phyloP scores from a whole-genome alignment of 2,329 filamentous ascomycete species.

The Ceratocystis huliohia region DNA sequence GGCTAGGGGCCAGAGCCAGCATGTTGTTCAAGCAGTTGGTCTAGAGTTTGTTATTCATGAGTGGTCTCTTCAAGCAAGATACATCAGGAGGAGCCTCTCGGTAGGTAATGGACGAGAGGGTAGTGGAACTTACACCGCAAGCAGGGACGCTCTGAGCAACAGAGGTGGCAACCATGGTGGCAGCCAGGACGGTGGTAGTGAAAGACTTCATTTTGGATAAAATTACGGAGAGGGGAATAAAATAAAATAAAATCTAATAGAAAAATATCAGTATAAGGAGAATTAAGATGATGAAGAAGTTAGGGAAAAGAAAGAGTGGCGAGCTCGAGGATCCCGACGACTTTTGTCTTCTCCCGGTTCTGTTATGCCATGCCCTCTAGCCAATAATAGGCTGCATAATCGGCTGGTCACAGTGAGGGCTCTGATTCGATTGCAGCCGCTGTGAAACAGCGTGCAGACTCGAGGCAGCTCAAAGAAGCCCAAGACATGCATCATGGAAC shows the following conservation, averaged over 20 bases:
- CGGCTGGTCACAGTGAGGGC: background rate
- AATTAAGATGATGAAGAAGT: background rate
- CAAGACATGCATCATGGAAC: background rate
- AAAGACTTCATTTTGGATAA: constrained; percentile 40
- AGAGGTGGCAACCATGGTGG: constrained; percentile 29
- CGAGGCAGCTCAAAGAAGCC: background rate
- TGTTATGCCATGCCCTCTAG: background rate
- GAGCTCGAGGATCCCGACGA: background rate
- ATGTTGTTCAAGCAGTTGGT: constrained; percentile 40
- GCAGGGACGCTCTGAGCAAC: constrained; percentile 32
- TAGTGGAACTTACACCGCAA: constrained; percentile 39
- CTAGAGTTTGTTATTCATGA: constrained; percentile 27
- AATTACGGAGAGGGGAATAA: constrained; percentile 11
- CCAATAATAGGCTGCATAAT: background rate
- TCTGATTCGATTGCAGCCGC: background rate
- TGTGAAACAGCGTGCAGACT: background rate
- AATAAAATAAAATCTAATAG: background rate
- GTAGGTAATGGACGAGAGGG: background rate
- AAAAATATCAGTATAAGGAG: background rate
- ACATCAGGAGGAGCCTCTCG: background rate
- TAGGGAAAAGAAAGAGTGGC: background rate
- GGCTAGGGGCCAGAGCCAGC: constrained; percentile 32
- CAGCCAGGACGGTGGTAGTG: constrained; percentile 34
- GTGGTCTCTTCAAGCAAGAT: background rate
- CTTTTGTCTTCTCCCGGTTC: background rate